Base-by-base conservation (phyloP, 345 rosid genomes). In the Gossypium bickii region DNA sequence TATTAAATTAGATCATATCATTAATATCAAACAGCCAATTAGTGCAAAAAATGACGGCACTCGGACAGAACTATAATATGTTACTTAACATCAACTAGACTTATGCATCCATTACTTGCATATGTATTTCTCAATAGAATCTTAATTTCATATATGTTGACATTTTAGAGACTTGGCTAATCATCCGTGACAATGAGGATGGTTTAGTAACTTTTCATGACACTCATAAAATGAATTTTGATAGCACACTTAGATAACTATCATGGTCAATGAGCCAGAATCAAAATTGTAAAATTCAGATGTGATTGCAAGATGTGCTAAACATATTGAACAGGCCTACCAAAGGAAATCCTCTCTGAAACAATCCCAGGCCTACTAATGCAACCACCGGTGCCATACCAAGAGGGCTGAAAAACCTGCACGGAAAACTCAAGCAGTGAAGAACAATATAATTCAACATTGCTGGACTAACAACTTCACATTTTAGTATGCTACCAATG, bases 331-430 rank as follows among this genome's bases (percentile, higher is more conserved):
- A 18, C 18, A 44, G 70, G 44, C 85, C 12, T 86, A 93, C 98
- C 87, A 73, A 80, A 3, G 99, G 99, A 80, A 95, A 95, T 45
- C 98, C 99, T 67, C 93, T 82, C 62, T 86, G 92, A 73, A 95
- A 91, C 81, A 95, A 76, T 47, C 98, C 99, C 66, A 95, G 88
- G 76, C 99, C 99, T 76, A 95, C 96, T 62, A 93, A 82, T 82
- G 91, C 87, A 61, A 95, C 99, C 79, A 93, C 94, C 2, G 99
- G 99, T 60, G 94, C 96, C 81, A 91, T 83, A 72, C 94, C 89
- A 43, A 95, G 84, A 83, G 99, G 96, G 78, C 94, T 93, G 64
- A 95, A 91, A 71, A 86, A 86, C 79, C 98, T 94, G 90, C 67
- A 80, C 60, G 10, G 20, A 27, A 47, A 74, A 76, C 67, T 68